Percentiles rank a stretch among this genome's conserved stretches.
Evolutionary conservation across 169 alveolate genomes (phyloP).

Genomic region (Cryptosporidium sp.): DNA sequence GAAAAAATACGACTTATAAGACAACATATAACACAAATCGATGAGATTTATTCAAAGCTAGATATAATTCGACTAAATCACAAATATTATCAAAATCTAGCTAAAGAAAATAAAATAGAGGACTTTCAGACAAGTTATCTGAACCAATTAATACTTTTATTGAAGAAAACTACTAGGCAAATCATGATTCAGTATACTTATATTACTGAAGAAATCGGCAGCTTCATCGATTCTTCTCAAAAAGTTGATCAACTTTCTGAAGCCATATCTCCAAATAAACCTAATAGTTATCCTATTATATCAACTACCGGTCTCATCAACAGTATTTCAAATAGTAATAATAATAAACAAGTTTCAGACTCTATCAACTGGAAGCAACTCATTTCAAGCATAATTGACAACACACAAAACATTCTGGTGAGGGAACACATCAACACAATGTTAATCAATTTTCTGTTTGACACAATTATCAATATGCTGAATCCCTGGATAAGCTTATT

Average conservation of each 20-base stretch:
- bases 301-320: background rate
- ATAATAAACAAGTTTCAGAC: background rate
- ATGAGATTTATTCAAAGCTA: constrained; percentile 30
- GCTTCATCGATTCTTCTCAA: background rate
- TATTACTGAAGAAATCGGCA: background rate
- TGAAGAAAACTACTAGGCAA: constrained; percentile 14
- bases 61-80: constrained; percentile 1
- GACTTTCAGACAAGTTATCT: constrained; percentile 10
- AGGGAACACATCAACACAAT: constrained; percentile 55
- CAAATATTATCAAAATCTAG: background rate
- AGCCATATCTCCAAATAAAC: background rate
- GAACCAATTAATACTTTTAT: background rate
- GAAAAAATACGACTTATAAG: background rate
- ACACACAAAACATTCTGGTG: constrained; percentile 27
- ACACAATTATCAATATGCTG: constrained; percentile 15
- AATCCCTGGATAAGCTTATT: constrained; percentile 57
- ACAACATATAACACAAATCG: constrained; percentile 12
- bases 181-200: constrained; percentile 1
- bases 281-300: background rate
- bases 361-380: constrained; percentile 43
- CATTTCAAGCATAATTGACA: constrained; percentile 5
- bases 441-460: constrained; percentile 33
- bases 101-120: background rate
- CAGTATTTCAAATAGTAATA: background rate
- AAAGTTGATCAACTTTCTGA: background rate